Evolutionary conservation across 73 alveolate genomes (phyloP).

Genomic region (Paramecium caudatum): DNA sequence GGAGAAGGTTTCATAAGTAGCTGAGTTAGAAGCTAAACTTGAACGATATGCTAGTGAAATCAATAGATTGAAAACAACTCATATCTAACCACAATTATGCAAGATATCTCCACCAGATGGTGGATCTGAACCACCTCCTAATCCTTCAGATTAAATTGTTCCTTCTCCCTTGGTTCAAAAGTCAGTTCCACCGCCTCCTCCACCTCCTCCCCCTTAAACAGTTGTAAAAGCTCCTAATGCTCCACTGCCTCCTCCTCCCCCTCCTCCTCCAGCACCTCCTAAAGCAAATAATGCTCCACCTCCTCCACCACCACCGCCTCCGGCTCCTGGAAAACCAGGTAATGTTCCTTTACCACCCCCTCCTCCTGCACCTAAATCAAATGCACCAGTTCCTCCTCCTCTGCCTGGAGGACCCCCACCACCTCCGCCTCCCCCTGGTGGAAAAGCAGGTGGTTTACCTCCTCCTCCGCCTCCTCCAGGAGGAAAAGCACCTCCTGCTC

Average conservation of each 20-base stretch:
- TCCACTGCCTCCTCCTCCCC: constrained; percentile 16
- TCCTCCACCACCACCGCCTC: constrained; percentile 77
- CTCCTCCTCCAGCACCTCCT: constrained; percentile 82
- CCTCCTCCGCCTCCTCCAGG: constrained; percentile 84
- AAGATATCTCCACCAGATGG: constrained; percentile 10
- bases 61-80: not conserved
- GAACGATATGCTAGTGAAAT: constrained; percentile 48
- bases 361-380: constrained; percentile 77
- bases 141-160: constrained; percentile 25
- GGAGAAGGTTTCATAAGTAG: constrained; percentile 5
- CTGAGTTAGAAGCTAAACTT: constrained; percentile 26
- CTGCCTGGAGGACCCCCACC: constrained; percentile 72
- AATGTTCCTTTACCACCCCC: constrained; percentile 78
- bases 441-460: constrained; percentile 80
- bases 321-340: constrained; percentile 71
- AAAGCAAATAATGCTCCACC: constrained; percentile 19
- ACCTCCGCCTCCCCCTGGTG: constrained; percentile 77
- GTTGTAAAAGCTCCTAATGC: constrained; percentile 54
- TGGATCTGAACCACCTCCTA: constrained; percentile 56
- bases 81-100: not conserved
- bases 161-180: no score
- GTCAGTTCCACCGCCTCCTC: not conserved
- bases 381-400: constrained; percentile 75
- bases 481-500: constrained; percentile 74
- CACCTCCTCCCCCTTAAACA: not conserved